These are phyloP conservation scores for Priceomyces castillae DNA, from an alignment of 805 yeast species.

Conservation along the genomic window DNA sequence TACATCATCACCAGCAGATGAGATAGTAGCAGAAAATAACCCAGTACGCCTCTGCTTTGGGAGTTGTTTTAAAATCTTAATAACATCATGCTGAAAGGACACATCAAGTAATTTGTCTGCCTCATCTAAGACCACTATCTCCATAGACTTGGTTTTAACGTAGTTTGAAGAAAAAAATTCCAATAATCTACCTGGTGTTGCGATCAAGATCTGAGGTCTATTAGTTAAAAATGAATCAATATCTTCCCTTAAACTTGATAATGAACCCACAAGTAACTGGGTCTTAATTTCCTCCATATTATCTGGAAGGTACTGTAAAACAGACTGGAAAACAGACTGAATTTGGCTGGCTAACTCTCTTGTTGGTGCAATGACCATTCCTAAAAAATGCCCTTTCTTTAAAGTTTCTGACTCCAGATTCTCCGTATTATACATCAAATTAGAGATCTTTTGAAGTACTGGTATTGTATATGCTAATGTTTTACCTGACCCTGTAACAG, in stretches of 20 bases:
- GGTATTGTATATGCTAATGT: slow-evolving; percentile 90
- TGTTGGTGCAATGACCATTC: slow-evolving; percentile 72
- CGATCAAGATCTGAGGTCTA: slow-evolving; percentile 75
- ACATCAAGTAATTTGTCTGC: slow-evolving; percentile 86
- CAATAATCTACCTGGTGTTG: slow-evolving; percentile 86
- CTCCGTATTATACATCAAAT: slow-evolving; percentile 21
- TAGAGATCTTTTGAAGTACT: slow-evolving; percentile 60
- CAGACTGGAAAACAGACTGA: slow-evolving; percentile 56
- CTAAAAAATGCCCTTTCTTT: slow-evolving; percentile 65
- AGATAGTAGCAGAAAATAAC: slow-evolving; percentile 87
- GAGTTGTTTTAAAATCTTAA: slow-evolving; percentile 59
- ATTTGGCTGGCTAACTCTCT: slow-evolving; percentile 72
- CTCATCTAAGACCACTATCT: slow-evolving; percentile 81
- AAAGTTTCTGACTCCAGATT: slow-evolving; percentile 29
- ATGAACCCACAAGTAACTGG: slow-evolving; percentile 65
- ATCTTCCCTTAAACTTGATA: slow-evolving; percentile 68
- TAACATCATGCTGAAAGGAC: slow-evolving; percentile 68
- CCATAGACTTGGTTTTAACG: slow-evolving; percentile 63
- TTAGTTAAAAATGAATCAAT: slow-evolving; percentile 50
- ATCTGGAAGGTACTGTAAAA: slow-evolving; percentile 59
- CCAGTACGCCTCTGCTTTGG: slow-evolving; percentile 96
- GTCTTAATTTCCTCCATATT: slow-evolving; percentile 44
- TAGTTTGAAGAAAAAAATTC: slow-evolving; percentile 64
- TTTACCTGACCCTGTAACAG: slow-evolving; percentile 98
- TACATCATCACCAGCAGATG: slow-evolving; percentile 73